Percentiles rank a stretch among this genome's conserved stretches.
These are phyloP conservation scores for Chaetomiaceae sp. DNA, from an alignment of 2,329 filamentous ascomycete species.

Conservation along the genomic window DNA sequence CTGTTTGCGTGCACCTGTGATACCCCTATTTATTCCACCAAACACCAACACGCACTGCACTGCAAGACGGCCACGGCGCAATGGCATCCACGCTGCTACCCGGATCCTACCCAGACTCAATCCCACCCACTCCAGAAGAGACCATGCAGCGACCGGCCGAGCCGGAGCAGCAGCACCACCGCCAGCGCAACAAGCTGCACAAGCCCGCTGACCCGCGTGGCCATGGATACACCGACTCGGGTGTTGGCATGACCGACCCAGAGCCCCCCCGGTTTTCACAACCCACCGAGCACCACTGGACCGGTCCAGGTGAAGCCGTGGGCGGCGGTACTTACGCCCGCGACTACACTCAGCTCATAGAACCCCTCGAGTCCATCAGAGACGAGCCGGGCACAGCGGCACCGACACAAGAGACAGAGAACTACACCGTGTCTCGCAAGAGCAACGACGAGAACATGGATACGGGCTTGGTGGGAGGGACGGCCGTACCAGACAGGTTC, in stretches of 20 bases:
- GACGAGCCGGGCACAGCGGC: not conserved
- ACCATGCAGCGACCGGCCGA: conserved; percentile 9
- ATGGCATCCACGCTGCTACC: conserved; percentile 3
- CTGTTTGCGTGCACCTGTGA: too few species aligned
- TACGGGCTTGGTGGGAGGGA: not conserved
- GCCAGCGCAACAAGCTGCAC: conserved; percentile 21
- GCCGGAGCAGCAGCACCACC: conserved; percentile 5
- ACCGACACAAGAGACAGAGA: not conserved
- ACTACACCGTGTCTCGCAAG: not conserved
- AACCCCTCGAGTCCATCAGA: not conserved
- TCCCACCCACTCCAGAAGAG: conserved; percentile 11
- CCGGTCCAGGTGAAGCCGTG: conserved; percentile 10
- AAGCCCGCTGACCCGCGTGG: conserved; percentile 20
- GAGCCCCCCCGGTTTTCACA: conserved; percentile 2
- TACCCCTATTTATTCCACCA: too few species aligned
- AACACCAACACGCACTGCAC: not conserved
- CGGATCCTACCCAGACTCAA: conserved; percentile 14
- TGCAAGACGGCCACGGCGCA: not conserved
- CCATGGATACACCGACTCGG: conserved; percentile 21
- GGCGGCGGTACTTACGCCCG: conserved; percentile 19
- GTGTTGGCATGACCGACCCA: conserved; percentile 12
- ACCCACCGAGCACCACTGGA: not conserved
- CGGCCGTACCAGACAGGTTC: not conserved
- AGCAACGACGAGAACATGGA: not conserved
- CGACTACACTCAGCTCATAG: not conserved